Base-by-base conservation (phyloP, 306 rosid genomes). In the Hylodesmum podocarpum region DNA sequence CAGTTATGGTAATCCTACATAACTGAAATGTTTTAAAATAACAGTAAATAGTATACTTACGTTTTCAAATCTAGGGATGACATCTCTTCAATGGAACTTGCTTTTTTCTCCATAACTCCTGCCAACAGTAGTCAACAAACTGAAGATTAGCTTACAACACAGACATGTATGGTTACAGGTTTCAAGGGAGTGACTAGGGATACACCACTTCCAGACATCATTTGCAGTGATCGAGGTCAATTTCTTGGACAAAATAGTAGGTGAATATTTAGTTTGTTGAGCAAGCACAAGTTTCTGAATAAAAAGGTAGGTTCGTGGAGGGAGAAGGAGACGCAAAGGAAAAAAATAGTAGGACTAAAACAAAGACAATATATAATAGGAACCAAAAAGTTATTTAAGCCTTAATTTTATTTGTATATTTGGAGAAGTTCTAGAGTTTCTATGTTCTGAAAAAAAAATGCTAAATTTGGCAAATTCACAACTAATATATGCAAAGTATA, bases 51-150 rank as follows among this genome's bases (percentile, higher is more conserved):
- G 66, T 36, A 33, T 47, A 68, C 94, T 86, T 82, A 93, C 98
- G 96, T 86, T 93, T 86, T 93, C 84, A 90, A 81, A 87, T 90
- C 94, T 27, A 90, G 88, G 62, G 90, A 83, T 21, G 97, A 59
- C 72, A 88, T 86, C 33, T 87, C 96, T 66, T 89, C 93, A 22
- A 83, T 68, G 27, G 91, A 53, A 80, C 84, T 81, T 80, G 82
- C n/a, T 72, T 80, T 87, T 82, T 85, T 89, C 70, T 90, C 98
- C 4, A 75, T 24, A 43, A 83, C 72, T 47, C 93, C 98, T 90
- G 86, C 82, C 78, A 61, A 76, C n/a, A 76, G 43, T 61, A 70
- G 34, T 61, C 50, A 76, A 81, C 63, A 51, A 51, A 37, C 66
- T n/a, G 28, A 28, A 39, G 16, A 72, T 81, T 63, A 70, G 71